Percentiles rank a stretch among this genome's conserved stretches.
These are phyloP conservation scores for Boletus sp. DNA, from an alignment of 768 basidiomycete species.

Conservation along the genomic window DNA sequence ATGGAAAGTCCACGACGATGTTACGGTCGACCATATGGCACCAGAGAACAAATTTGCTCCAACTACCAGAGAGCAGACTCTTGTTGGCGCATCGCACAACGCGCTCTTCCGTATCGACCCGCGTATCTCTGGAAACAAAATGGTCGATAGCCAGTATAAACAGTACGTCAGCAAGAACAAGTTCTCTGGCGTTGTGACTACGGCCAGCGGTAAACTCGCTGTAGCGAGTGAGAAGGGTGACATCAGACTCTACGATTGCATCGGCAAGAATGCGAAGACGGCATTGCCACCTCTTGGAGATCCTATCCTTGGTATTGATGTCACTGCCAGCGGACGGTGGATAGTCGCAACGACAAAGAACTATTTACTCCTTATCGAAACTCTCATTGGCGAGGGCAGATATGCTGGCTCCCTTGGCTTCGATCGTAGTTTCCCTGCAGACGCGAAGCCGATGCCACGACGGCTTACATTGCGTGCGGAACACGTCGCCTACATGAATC, in stretches of 20 bases:
- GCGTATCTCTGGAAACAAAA: constrained; percentile 85
- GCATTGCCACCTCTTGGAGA: constrained; percentile 93
- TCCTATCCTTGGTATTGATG: constrained; percentile 93
- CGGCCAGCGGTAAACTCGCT: constrained; percentile 81
- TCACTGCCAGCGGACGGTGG: constrained; percentile 90
- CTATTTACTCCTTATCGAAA: constrained; percentile 92
- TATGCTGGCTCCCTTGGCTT: constrained; percentile 85
- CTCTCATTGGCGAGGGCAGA: constrained; percentile 87
- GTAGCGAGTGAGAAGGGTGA: constrained; percentile 97
- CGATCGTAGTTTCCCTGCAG: constrained; percentile 93
- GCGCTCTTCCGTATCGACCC: constrained; percentile 98
- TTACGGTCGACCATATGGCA: constrained; percentile 85
- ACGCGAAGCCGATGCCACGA: constrained; percentile 87
- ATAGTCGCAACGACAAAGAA: constrained; percentile 95
- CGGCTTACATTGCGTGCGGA: constrained; percentile 85
- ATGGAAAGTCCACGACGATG: constrained; percentile 93
- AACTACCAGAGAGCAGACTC: constrained; percentile 87
- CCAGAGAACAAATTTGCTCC: constrained; percentile 95
- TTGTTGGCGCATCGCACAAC: constrained; percentile 92
- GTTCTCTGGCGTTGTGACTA: constrained; percentile 92
- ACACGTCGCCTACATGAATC: constrained; percentile 93
- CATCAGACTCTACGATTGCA: constrained; percentile 88
- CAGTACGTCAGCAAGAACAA: constrained; percentile 94
- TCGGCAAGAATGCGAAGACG: constrained; percentile 99
- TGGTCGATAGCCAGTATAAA: constrained; percentile 94